These are phyloP conservation scores for Tetracladium setigerum DNA, from an alignment of 495 filamentous ascomycete species.

Conservation along the genomic window DNA sequence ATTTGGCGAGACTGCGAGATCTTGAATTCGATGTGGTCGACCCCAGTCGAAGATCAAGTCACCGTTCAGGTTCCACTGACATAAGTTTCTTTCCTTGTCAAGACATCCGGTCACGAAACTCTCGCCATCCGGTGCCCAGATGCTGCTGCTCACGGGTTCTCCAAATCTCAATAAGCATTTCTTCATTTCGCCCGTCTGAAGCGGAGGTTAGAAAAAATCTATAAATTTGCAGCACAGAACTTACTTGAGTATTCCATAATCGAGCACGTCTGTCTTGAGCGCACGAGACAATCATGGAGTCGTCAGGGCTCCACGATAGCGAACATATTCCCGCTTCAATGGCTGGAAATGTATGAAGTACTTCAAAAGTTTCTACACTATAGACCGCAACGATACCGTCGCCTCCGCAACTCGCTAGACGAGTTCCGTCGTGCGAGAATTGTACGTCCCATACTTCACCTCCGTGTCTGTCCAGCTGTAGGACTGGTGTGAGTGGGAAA, in stretches of 20 bases:
- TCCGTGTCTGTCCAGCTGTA: slow-evolving; percentile 63
- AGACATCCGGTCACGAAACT: slow-evolving; percentile 77
- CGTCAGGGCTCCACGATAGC: slow-evolving; percentile 87
- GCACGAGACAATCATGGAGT: slow-evolving; percentile 75
- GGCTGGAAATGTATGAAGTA: slow-evolving; percentile 55
- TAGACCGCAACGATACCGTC: slow-evolving; percentile 75
- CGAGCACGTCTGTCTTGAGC: slow-evolving; percentile 64
- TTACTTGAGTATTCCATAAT: slow-evolving; percentile 73
- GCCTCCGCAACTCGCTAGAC: slow-evolving; percentile 72
- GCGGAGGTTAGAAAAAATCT: slow-evolving; percentile 5
- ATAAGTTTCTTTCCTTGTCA: slow-evolving; percentile 56
- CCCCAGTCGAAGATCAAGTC: slow-evolving; percentile 52
- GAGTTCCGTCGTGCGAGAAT: slow-evolving; percentile 85
- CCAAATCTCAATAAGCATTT: slow-evolving; percentile 57
- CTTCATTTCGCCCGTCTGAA: slow-evolving; percentile 62
- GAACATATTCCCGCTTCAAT: slow-evolving; percentile 64
- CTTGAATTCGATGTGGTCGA: slow-evolving; percentile 69
- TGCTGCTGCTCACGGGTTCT: slow-evolving; percentile 77
- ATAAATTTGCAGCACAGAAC: slow-evolving; percentile 12
- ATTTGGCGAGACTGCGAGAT: slow-evolving; percentile 73
- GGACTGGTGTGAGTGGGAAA: slow-evolving; percentile 62
- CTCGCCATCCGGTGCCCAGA: slow-evolving; percentile 74
- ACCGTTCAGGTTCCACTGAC: slow-evolving; percentile 59
- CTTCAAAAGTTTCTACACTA: slow-evolving; percentile 58
- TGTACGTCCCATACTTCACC: slow-evolving; percentile 87